Base-by-base conservation (phyloP, 768 basidiomycete species). In the Dentipellis sp. region DNA sequence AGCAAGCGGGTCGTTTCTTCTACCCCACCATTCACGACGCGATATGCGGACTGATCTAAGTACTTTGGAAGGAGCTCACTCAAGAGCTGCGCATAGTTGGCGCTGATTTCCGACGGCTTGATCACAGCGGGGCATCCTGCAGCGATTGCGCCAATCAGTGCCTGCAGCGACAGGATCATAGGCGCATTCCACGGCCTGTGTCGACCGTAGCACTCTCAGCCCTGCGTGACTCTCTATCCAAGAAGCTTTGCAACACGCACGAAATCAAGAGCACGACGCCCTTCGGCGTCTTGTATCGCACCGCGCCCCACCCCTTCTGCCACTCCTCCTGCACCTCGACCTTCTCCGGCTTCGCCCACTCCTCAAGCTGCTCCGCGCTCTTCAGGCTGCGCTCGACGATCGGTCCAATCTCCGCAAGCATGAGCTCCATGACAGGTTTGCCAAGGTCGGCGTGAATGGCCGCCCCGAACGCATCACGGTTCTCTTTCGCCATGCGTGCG, bases 81-180 rank as follows among this genome's bases (percentile, higher is more conserved):
- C 14, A 91, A 64, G 10, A 92, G 75, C 10, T 75, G 62, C 45
- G 79, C 80, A 3, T 74, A 71, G 1, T 78, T 75, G 0, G 84
- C 80, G 0, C 79, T 71, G 2, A 80, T 69, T 64, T 94, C 92
- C 1, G 91, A 86, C 0, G 88, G 88, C 66, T 94, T 94, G 52
- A 92, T 48, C 4, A 86, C 69, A 3, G 79, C 80, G 0, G 86
- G 74, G 62, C 84, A 84, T 6, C 92, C 92, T 2, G 90, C 88
- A 0, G 90, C 84, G 40, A 94, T 78, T 1, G 91, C 91, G 8
- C 84, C 84, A 47, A 59, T 48, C 1, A 61, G 3, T 8, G 60
- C 56, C 22, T 56, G 55, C 29, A 62, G 23, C 14, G 48, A 48
- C 45, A 62, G 50, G 16, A 38, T 21, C n/a, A 62, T 3, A 19